Evolutionary conservation across 208 protist species (phyloP).

Genomic region (Naegleria lovaniensis): DNA sequence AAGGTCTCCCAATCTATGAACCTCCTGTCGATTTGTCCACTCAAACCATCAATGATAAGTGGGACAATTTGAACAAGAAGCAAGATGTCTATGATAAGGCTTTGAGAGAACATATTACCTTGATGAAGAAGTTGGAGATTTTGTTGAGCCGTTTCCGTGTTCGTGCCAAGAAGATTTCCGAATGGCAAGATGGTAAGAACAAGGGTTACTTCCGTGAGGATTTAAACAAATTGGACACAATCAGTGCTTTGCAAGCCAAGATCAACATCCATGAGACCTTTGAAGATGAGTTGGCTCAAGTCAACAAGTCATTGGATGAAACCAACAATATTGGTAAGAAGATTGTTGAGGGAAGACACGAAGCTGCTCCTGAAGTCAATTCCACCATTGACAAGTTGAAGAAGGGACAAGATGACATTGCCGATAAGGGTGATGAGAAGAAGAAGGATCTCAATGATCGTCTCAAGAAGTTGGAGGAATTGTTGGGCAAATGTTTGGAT

Average conservation of each 20-base stretch:
- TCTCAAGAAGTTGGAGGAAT: background rate
- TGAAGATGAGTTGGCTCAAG: background rate
- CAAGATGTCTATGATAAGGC: slow-evolving; percentile 28
- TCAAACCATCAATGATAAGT: slow-evolving; percentile 31
- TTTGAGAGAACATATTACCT: background rate
- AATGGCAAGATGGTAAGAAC: slow-evolving; percentile 10
- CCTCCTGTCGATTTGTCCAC: slow-evolving; percentile 28
- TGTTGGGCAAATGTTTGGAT: background rate
- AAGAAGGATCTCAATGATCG: background rate
- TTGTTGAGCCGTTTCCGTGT: background rate
- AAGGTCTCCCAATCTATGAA: slow-evolving; percentile 36
- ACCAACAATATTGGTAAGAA: background rate
- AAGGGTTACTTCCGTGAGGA: background rate
- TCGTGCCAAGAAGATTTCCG: background rate
- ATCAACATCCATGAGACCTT: slow-evolving; percentile 18
- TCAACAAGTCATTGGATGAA: background rate
- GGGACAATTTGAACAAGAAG: slow-evolving; percentile 32
- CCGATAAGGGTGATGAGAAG: background rate
- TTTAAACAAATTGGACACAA: background rate
- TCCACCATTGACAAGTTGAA: background rate
- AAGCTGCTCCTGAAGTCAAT: background rate
- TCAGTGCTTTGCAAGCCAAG: slow-evolving; percentile 7
- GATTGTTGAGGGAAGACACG: background rate
- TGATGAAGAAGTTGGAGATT: slow-evolving; percentile 11
- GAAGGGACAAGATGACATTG: background rate